A percentile compares a stretch with the other conserved stretches of the same genome.
These are phyloP conservation scores for Backusella mclennaniae DNA, from an alignment of 192 early-diverging fungal genomes.

Conservation along the genomic window DNA sequence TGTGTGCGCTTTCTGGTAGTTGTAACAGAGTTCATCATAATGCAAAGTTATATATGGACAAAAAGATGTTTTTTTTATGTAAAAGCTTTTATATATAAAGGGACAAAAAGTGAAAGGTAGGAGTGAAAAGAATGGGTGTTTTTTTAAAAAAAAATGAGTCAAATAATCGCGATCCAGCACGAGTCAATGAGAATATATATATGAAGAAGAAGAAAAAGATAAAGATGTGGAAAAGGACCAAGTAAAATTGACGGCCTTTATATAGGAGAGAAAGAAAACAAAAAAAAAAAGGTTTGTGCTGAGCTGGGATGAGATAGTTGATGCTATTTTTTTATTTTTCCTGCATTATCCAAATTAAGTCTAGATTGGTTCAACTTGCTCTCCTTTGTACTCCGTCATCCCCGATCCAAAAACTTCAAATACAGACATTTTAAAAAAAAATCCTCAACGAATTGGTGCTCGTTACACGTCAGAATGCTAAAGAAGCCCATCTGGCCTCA, in stretches of 20 bases:
- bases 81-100: background rate
- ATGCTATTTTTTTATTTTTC: background rate
- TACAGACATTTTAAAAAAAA: background rate
- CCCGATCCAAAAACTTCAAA: slow-evolving; percentile 4
- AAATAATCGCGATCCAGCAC: slow-evolving; percentile 1
- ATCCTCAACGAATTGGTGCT: background rate
- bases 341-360: background rate
- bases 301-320: background rate
- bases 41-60: background rate
- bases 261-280: background rate
- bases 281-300: background rate
- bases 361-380: background rate
- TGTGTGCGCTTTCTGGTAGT: slow-evolving; percentile 51
- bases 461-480: background rate
- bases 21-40: slow-evolving; percentile 2
- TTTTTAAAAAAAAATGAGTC: background rate
- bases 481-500: background rate
- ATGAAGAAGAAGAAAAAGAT: background rate
- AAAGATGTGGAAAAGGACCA: background rate
- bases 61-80: background rate
- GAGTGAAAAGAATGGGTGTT: slow-evolving; percentile 1
- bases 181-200: slow-evolving; percentile 1
- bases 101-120: background rate
- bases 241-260: background rate
- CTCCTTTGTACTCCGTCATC: background rate